phyloP scores from a whole-genome alignment of 2,329 filamentous ascomycete genomes.

The Aspergillus intermedius region DNA sequence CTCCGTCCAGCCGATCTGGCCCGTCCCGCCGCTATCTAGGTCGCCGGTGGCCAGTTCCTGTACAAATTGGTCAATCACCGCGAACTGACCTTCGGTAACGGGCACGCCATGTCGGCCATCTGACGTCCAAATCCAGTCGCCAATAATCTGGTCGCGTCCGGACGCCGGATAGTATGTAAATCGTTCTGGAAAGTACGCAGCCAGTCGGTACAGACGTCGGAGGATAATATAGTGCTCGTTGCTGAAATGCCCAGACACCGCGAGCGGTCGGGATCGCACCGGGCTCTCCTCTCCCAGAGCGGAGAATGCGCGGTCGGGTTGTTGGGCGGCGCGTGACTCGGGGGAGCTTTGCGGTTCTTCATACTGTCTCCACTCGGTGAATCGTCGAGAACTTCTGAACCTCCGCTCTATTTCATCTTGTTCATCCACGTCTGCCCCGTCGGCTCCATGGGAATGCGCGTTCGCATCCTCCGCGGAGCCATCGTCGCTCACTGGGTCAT shows the following conservation, averaged over 20 bases:
- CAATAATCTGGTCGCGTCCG: slow-evolving; percentile 33
- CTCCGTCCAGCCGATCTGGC: slow-evolving; percentile 38
- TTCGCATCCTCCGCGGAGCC: not conserved
- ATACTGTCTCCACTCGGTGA: slow-evolving; percentile 1
- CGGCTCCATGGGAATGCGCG: slow-evolving; percentile 6
- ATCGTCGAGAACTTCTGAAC: slow-evolving; percentile 4
- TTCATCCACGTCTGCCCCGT: slow-evolving; percentile 8
- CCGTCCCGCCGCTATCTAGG: slow-evolving; percentile 30
- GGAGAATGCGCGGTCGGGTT: slow-evolving; percentile 7
- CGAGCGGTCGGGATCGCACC: slow-evolving; percentile 18
- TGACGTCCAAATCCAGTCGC: slow-evolving; percentile 38
- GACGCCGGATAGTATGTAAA: slow-evolving; percentile 32
- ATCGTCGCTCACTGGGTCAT: slow-evolving; percentile 12
- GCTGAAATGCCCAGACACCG: slow-evolving; percentile 36
- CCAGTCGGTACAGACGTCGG: slow-evolving; percentile 33
- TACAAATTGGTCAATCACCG: slow-evolving; percentile 36
- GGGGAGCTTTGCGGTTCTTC: slow-evolving; percentile 5
- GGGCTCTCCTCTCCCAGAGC: slow-evolving; percentile 6
- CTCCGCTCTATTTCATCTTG: slow-evolving; percentile 8
- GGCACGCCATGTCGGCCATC: slow-evolving; percentile 35
- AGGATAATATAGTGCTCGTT: slow-evolving; percentile 36
- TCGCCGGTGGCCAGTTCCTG: slow-evolving; percentile 31
- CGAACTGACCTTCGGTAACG: slow-evolving; percentile 38
- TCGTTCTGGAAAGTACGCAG: slow-evolving; percentile 30
- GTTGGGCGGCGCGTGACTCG: slow-evolving; percentile 2